Evolutionary conservation across 2,329 filamentous ascomycete genomes (phyloP).

Genomic region (Raffaelea albimanens): DNA sequence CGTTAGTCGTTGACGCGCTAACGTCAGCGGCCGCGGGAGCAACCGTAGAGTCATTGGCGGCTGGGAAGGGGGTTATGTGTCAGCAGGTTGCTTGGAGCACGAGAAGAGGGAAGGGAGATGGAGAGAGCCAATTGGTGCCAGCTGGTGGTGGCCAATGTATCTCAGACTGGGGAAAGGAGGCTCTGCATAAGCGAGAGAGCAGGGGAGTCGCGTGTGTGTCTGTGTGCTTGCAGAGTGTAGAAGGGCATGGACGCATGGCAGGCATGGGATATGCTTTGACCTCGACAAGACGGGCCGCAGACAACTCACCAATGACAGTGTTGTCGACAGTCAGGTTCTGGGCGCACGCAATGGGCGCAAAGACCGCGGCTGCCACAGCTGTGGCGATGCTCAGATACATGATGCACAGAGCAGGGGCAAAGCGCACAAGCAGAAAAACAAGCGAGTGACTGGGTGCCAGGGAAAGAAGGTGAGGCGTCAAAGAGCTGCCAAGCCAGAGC

Average conservation of each 20-base stretch:
- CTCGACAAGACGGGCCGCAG: neutral
- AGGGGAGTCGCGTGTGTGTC: too few species aligned
- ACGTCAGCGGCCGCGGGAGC: constrained; percentile 9
- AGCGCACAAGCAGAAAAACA: neutral
- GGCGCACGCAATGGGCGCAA: constrained; percentile 8
- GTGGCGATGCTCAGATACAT: neutral
- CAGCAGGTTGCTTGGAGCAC: neutral
- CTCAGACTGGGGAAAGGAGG: too few species aligned
- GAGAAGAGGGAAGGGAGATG: too few species aligned
- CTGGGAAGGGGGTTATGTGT: constrained; percentile 1
- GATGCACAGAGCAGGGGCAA: constrained; percentile 3
- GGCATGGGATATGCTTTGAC: too few species aligned
- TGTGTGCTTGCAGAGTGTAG: too few species aligned
- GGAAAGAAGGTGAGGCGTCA: neutral
- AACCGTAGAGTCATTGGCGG: constrained; percentile 9
- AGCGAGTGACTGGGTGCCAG: neutral
- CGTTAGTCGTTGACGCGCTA: constrained; percentile 1
- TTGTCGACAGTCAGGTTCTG: constrained; percentile 9
- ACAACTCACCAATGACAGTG: constrained; percentile 6
- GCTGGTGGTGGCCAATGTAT: too few species aligned
- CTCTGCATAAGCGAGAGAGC: too few species aligned
- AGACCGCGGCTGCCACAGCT: constrained; percentile 5
- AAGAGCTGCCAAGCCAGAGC: too few species aligned
- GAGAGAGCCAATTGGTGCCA: too few species aligned
- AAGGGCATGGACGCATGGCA: too few species aligned